Evolutionary conservation across 108 stramenopile genomes (phyloP).

Genomic region (Stephanodiscus minutulus): DNA sequence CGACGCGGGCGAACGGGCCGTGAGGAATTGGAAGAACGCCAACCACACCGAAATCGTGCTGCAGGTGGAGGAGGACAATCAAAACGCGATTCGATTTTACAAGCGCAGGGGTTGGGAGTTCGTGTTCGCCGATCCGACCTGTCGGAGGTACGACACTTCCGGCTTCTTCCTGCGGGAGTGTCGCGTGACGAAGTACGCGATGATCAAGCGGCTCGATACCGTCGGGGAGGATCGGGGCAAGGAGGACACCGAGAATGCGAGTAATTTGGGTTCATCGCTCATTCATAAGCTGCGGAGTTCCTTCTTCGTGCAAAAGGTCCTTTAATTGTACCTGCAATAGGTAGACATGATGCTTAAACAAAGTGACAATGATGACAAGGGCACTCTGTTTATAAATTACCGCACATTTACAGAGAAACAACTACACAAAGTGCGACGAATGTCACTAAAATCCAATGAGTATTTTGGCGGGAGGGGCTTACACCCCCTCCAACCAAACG

Average conservation of each 20-base stretch:
- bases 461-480: too few species aligned
- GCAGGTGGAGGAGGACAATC: conserved; percentile 87
- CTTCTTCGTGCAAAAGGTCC: conserved; percentile 14
- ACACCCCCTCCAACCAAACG: too few species aligned
- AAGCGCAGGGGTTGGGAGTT: conserved; percentile 68
- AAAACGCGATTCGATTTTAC: conserved; percentile 68
- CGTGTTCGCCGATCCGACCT: conserved; percentile 72
- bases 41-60: conserved; percentile 66
- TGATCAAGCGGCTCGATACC: conserved; percentile 57
- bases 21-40: conserved; percentile 64
- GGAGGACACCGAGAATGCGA: not conserved
- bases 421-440: too few species aligned
- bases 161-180: conserved; percentile 69
- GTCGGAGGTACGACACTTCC: conserved; percentile 65
- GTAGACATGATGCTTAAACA: too few species aligned
- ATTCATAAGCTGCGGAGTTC: conserved; percentile 12
- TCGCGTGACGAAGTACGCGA: conserved; percentile 62
- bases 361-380: too few species aligned
- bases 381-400: too few species aligned
- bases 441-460: too few species aligned
- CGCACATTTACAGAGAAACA: too few species aligned
- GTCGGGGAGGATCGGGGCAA: not conserved
- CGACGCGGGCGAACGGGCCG: conserved; percentile 66
- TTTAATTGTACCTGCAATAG: too few species aligned
- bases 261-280: not conserved